Evolutionary conservation across 345 rosid species (phyloP), one percentile per base, ranked within the genome.

Genomic region (Trapa bicornis): DNA sequence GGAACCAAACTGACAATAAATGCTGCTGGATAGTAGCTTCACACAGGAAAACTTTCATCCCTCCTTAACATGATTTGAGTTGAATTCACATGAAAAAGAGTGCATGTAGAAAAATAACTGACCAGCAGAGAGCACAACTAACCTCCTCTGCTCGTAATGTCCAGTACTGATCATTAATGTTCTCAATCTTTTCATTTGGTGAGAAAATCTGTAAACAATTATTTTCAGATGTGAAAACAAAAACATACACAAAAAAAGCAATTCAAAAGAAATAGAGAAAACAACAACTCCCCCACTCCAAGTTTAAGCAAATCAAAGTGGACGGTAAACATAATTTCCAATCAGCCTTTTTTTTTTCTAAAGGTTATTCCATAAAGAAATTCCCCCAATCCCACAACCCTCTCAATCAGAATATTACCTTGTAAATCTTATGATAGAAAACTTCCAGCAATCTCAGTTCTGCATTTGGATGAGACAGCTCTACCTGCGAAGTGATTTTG

Each of bases 61-160:
- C 22, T 52, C 53, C 29, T 22, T 22, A 52, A 4, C 16, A 52
- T 17, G 29, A 52, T 52, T 52, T 15, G 0, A 17, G 22, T 54
- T 22, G 35, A n/a, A 54, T 54, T 54, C 60, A 45, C 11, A 45
- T 6, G 13, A 64, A 37, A 22, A 29, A 37, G 42, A 56, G 58
- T 3, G 43, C 43, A 41, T 41, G 54, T 17, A 38, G 36, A 32
- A 56, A 54, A 64, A n/a, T 37, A 62, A 62, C 17, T 37, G n/a
- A 65, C 15, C 16, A 32, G 56, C 39, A 64, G 22, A 17, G 33
- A 36, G 17, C n/a, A 66, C 48, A 37, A 22, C 48, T 72, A 68
- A 79, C 94, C 90, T 87, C 94, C 72, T 87, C 94, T 52, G 90
- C 90, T 33, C 94, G 88, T 61, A 87, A 67, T 38, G 90, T 87